Base-by-base conservation (phyloP, 2,329 filamentous ascomycete species). In the Lachnum nothofagi region DNA sequence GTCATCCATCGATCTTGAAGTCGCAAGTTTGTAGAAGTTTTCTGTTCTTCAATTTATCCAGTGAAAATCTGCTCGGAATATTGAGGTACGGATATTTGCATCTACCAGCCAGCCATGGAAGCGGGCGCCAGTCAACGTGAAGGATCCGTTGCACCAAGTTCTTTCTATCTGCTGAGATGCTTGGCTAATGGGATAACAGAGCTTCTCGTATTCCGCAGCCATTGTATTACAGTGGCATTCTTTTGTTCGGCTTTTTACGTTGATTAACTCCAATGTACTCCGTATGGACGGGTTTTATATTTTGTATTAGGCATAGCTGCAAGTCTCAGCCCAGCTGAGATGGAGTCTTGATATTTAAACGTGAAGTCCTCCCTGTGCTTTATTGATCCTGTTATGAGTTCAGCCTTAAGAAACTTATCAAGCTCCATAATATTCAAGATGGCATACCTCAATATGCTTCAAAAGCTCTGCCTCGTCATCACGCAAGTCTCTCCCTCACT, bases 301-400 rank as follows among this genome's bases (percentile, higher is more conserved):
- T n/a, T n/a, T n/a, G n/a, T n/a, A n/a, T n/a, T n/a, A n/a, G n/a
- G n/a, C n/a, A n/a, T n/a, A n/a, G n/a, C n/a, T n/a, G n/a, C n/a
- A n/a, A n/a, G n/a, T n/a, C n/a, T n/a, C n/a, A n/a, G n/a, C n/a
- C n/a, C n/a, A n/a, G n/a, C n/a, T n/a, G n/a, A n/a, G n/a, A n/a
- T n/a, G n/a, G n/a, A n/a, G n/a, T n/a, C n/a, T n/a, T n/a, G n/a
- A n/a, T n/a, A n/a, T 33, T 14, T 33, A n/a, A 29, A 42, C 19
- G 27, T 25, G 39, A 42, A 25, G 39, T 10, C 9, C 20, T 42
- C 38, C 25, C 17, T 50, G 24, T 27, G 19, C 29, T 12, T 14
- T 27, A 48, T 48, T 38, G 22, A 19, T 24, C 46, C n/a, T n/a
- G n/a, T n/a, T n/a, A n/a, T 44, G 33, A 39, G 16, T 16, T 33